These are phyloP conservation scores for Chaetomium strumarium DNA, from an alignment of 2,329 filamentous ascomycete species.

Conservation along the genomic window DNA sequence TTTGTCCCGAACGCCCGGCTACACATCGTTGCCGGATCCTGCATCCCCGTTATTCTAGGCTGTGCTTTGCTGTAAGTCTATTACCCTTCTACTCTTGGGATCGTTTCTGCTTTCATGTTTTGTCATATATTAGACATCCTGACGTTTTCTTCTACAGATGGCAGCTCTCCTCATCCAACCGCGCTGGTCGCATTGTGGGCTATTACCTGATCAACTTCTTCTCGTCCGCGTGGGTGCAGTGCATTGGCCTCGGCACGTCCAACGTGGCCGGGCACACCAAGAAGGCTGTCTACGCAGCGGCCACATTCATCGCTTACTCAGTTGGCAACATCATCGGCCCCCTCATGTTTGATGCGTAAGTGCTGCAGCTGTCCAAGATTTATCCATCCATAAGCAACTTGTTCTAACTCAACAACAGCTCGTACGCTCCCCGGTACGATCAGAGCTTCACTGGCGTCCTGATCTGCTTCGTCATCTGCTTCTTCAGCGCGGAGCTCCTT, in stretches of 20 bases:
- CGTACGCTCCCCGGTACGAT: conserved; percentile 29
- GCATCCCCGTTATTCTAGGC: conserved; percentile 28
- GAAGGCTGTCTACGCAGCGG: conserved; percentile 28
- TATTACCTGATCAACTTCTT: conserved; percentile 31
- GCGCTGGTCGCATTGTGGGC: conserved; percentile 26
- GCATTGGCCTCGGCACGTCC: conserved; percentile 29
- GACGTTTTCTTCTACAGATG: conserved; percentile 12
- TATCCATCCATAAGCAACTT: background rate
- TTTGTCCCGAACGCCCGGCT: conserved; percentile 25
- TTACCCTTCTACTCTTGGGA: too few species aligned
- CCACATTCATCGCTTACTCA: conserved; percentile 31
- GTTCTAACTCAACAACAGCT: background rate
- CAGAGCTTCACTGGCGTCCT: conserved; percentile 27
- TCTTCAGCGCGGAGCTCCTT: conserved; percentile 27
- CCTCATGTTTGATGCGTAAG: conserved; percentile 30
- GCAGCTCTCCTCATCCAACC: conserved; percentile 23
- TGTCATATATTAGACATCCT: background rate
- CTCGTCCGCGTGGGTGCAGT: conserved; percentile 28
- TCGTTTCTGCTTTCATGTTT: too few species aligned
- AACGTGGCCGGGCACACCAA: conserved; percentile 32
- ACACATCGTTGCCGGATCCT: conserved; percentile 26
- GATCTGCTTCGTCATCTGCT: conserved; percentile 27
- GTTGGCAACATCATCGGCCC: conserved; percentile 32
- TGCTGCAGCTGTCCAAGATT: background rate
- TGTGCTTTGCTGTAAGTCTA: conserved; percentile 27